Conservation (phyloP, 331 rosid species). For the Telfairia occidentalis region DNA sequence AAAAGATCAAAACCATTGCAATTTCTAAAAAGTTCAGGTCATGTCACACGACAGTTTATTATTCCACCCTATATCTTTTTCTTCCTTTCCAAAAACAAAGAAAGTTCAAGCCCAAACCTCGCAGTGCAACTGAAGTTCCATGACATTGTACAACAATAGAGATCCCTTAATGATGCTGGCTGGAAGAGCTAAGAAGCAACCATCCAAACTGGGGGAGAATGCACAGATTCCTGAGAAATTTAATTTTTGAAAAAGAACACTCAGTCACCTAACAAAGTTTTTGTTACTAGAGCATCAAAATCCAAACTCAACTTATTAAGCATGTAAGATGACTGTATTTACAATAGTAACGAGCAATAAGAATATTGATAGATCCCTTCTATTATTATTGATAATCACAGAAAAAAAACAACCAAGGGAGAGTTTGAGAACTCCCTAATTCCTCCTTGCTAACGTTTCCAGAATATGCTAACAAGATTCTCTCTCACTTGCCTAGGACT, state of each 20-base stretch:
- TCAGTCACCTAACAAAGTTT: neutral
- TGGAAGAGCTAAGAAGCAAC: conserved; percentile 90
- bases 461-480: too few species aligned
- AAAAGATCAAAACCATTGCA: neutral
- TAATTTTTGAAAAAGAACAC: neutral
- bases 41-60: neutral
- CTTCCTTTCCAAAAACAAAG: conserved; percentile 9
- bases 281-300: neutral
- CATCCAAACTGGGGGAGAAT: conserved; percentile 69
- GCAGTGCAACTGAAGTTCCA: conserved; percentile 76
- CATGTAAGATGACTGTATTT: neutral
- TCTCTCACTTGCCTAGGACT: too few species aligned
- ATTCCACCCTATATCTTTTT: neutral
- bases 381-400: too few species aligned
- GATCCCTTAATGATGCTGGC: conserved; percentile 80
- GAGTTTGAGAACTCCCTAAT: too few species aligned
- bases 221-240: conserved; percentile 60
- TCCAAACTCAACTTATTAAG: neutral
- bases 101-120: conserved; percentile 49
- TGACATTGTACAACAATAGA: conserved; percentile 69
- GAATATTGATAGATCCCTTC: too few species aligned
- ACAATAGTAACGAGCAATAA: neutral
- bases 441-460: too few species aligned
- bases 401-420: too few species aligned
- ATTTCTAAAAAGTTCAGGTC: neutral